Evolutionary conservation across 1,284 basidiomycete species (phyloP).

Genomic region (Spongiforma sp.): DNA sequence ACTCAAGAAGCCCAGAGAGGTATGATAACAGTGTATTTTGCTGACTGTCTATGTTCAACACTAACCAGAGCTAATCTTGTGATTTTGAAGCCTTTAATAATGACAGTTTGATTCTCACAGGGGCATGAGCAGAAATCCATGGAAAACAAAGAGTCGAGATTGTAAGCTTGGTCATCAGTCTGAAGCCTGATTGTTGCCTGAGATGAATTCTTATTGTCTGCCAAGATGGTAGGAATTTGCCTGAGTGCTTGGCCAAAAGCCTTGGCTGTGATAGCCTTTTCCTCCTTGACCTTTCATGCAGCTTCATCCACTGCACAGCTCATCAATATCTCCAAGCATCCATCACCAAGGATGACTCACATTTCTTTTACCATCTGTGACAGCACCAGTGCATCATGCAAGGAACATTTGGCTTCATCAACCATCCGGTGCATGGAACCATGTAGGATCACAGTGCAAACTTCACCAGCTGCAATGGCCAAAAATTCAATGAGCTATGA

Average conservation of each 20-base stretch:
- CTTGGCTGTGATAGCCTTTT: constrained; percentile 96
- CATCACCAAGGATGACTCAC: constrained; percentile 92
- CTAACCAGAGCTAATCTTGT: too few species aligned
- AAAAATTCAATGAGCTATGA: constrained; percentile 97
- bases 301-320: constrained; percentile 92
- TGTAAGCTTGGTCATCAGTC: too few species aligned
- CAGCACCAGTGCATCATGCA: constrained; percentile 97
- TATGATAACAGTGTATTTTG: too few species aligned
- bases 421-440: constrained; percentile 99
- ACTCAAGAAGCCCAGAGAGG: too few species aligned
- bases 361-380: constrained; percentile 99
- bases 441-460: constrained; percentile 98
- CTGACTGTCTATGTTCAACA: too few species aligned
- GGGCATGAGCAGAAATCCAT: too few species aligned
- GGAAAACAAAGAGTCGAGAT: too few species aligned
- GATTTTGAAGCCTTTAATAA: too few species aligned
- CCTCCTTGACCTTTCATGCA: constrained; percentile 86
- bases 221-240: constrained; percentile 96
- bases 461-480: constrained; percentile 96
- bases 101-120: too few species aligned
- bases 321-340: constrained; percentile 99
- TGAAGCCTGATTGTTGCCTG: too few species aligned
- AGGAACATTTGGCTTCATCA: constrained; percentile 97
- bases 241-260: constrained; percentile 89
- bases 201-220: too few species aligned